Evolutionary conservation across 441 rosid species (phyloP).

Genomic region (Bruguiera hainesii): DNA sequence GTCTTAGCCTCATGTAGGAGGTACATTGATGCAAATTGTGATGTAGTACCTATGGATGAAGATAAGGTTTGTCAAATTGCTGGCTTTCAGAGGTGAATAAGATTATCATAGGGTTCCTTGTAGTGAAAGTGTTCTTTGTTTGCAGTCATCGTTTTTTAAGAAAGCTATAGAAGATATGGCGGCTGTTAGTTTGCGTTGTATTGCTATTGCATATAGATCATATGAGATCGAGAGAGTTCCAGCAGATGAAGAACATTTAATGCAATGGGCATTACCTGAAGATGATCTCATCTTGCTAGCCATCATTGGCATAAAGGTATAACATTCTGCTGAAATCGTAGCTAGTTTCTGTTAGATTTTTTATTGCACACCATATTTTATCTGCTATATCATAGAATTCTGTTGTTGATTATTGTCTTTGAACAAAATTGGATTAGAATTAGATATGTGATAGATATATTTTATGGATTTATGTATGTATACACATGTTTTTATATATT

Average conservation of each 20-base stretch:
- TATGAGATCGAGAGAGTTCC: slow-evolving; percentile 68
- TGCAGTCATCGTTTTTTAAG: slow-evolving; percentile 55
- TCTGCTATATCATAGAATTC: not conserved
- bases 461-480: no score
- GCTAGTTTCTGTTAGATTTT: not conserved
- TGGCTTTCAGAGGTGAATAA: not conserved
- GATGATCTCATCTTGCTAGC: slow-evolving; percentile 84
- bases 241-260: slow-evolving; percentile 55
- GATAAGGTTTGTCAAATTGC: slow-evolving; percentile 46
- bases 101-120: not conserved
- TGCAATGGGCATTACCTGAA: slow-evolving; percentile 78
- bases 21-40: slow-evolving; percentile 51
- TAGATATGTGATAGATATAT: no score
- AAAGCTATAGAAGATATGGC: slow-evolving; percentile 89
- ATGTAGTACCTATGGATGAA: slow-evolving; percentile 46
- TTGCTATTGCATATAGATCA: slow-evolving; percentile 81
- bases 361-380: not conserved
- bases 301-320: slow-evolving; percentile 88
- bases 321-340: not conserved
- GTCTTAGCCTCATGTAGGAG: slow-evolving; percentile 65
- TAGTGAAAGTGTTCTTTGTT: slow-evolving; percentile 16
- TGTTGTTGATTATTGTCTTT: no score
- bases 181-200: slow-evolving; percentile 82
- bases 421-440: no score
- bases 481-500: no score